Base-by-base conservation (phyloP, 345 rosid species). In the Pugionium cornutum region DNA sequence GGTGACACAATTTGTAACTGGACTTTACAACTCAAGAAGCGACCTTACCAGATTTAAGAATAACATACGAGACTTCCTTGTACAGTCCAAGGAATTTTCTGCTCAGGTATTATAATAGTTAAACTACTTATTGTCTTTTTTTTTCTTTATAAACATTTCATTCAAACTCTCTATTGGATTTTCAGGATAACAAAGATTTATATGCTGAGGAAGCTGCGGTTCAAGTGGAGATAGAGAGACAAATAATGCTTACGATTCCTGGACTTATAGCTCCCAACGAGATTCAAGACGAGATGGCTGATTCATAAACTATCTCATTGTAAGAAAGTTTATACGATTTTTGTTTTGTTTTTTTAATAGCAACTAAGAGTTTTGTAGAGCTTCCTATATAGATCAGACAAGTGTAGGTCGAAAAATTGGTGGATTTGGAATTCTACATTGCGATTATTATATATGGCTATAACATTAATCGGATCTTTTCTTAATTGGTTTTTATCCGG, bases 21-120 rank as follows among this genome's bases (percentile, higher is more conserved):
- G 96, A 55, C 83, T 91, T 27, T 83, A 81, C 71, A 91, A 95
- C 70, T 89, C 96, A 0, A 87, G 83, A 73, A 87, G 77, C 68
- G 95, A 95, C 69, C 83, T 86, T 18, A 74, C 99, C 41, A 68
- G 77, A 9, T 95, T 95, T 53, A 95, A 95, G 80, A 74, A 83
- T 70, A 95, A 86, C 70, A 95, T 95, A 40, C 79, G 99, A 30
- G 99, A 95, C 78, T 95, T 95, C 73, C 95, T 95, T 52, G 95
- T 88, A 58, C 95, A 88, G 63, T 88, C 95, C 0, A 88, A 88
- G 67, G 91, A 85, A 44, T 88, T 88, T 57, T 88, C 95, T 1
- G 91, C 91, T 49, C 95, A 85, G 91, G 95, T 87, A 80, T 18
- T 18, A 0, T 18, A 18, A 18, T 18, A 18, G 18, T 18, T 18